phyloP scores from a whole-genome alignment of 306 rosid genomes.

The Urtica urens region DNA sequence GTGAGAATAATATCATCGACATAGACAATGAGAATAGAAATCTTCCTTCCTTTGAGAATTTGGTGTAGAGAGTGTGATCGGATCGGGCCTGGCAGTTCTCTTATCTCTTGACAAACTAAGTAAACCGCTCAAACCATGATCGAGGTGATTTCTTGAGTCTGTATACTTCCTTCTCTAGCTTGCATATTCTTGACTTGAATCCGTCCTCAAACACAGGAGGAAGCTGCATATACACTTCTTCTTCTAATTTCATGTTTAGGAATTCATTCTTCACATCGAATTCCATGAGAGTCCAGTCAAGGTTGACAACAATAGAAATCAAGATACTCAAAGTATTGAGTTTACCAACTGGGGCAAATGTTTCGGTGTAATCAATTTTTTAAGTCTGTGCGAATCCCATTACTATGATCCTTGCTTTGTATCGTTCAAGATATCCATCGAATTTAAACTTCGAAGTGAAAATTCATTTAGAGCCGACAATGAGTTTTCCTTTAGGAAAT shows the following conservation, averaged over 20 bases:
- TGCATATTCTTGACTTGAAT: neutral
- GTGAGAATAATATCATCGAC: too few relatives aligned
- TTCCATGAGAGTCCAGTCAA: neutral
- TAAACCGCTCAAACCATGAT: neutral
- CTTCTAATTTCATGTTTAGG: neutral
- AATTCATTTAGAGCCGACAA: neutral
- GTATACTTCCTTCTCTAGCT: neutral
- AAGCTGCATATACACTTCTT: neutral
- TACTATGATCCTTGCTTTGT: neutral
- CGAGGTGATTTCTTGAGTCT: neutral
- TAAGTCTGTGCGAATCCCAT: neutral
- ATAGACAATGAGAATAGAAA: neutral
- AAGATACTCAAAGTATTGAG: neutral
- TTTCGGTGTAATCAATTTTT: neutral
- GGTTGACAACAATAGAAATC: neutral
- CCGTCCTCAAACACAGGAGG: neutral
- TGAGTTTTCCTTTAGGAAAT: neutral
- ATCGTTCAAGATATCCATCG: neutral
- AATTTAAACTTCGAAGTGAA: neutral
- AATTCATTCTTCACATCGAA: neutral
- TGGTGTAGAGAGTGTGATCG: neutral
- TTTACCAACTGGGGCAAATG: neutral
- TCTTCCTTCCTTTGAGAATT: neutral
- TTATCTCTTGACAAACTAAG: neutral
- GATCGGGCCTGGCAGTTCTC: neutral